Percentiles rank a stretch among this genome's conserved stretches.
phyloP scores from a whole-genome alignment of 352 stramenopile genomes.

The Phytophthora agathidicida region DNA sequence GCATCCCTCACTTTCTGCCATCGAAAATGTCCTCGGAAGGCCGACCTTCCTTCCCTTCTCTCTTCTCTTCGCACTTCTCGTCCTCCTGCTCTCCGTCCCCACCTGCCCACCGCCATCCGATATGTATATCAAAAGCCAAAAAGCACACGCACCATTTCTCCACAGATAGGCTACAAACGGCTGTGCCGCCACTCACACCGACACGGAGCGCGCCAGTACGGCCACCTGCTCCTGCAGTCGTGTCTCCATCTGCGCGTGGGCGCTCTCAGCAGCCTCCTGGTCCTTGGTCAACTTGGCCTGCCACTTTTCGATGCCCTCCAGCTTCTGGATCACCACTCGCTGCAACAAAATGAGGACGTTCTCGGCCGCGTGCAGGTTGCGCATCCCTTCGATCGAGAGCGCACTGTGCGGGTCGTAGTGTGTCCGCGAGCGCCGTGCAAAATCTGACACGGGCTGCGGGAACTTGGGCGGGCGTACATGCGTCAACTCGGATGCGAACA shows the following conservation, averaged over 20 bases:
- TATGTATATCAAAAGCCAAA: slow-evolving; percentile 42
- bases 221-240: slow-evolving; percentile 74
- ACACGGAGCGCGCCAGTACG: slow-evolving; percentile 64
- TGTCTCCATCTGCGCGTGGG: slow-evolving; percentile 63
- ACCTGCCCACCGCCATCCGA: slow-evolving; percentile 24
- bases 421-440: slow-evolving; percentile 54
- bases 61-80: background rate
- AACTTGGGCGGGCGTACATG: slow-evolving; percentile 68
- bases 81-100: slow-evolving; percentile 21
- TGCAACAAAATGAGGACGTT: slow-evolving; percentile 86
- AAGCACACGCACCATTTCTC: slow-evolving; percentile 33
- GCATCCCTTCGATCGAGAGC: slow-evolving; percentile 76
- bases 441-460: slow-evolving; percentile 64
- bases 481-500: slow-evolving; percentile 60
- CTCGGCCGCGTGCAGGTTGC: slow-evolving; percentile 77
- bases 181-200: slow-evolving; percentile 41
- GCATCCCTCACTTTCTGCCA: slow-evolving; percentile 34
- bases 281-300: slow-evolving; percentile 70
- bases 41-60: slow-evolving; percentile 16
- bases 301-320: slow-evolving; percentile 85
- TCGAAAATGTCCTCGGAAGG: slow-evolving; percentile 35
- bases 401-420: slow-evolving; percentile 62
- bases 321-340: slow-evolving; percentile 82
- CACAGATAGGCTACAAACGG: slow-evolving; percentile 34
- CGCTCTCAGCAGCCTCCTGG: slow-evolving; percentile 55